Conservation (phyloP, 2,329 filamentous ascomycete species). For the Diplocarpon mali region DNA sequence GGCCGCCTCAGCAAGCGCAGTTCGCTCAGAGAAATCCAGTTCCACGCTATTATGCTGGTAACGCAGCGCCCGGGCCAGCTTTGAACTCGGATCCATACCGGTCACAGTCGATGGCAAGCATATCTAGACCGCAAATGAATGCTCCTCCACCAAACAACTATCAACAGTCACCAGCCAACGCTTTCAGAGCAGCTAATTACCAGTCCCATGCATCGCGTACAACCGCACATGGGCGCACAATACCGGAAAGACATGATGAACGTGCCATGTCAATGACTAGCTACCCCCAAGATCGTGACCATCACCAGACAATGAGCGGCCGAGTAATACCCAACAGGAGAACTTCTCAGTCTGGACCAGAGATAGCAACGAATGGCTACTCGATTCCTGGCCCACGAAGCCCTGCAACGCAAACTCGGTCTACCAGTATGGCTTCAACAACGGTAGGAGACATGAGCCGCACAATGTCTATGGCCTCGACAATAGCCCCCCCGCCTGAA, state of each 20-base stretch:
- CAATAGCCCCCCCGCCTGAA: conserved; percentile 50
- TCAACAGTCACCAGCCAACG: conserved; percentile 58
- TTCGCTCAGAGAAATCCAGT: conserved; percentile 37
- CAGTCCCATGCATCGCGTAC: conserved; percentile 57
- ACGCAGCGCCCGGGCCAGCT: conserved; percentile 46
- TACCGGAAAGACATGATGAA: conserved; percentile 86
- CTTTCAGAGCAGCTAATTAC: conserved; percentile 70
- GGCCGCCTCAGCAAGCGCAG: conserved; percentile 31
- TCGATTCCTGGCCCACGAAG: conserved; percentile 18
- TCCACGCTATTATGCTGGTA: conserved; percentile 43
- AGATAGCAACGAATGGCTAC: conserved; percentile 22
- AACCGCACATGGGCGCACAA: conserved; percentile 81
- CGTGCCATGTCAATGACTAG: conserved; percentile 94
- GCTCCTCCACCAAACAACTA: conserved; percentile 50
- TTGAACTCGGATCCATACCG: conserved; percentile 78
- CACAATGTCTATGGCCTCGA: conserved; percentile 90
- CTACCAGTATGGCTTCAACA: conserved; percentile 48
- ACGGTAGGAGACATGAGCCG: conserved; percentile 37
- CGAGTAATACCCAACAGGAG: conserved; percentile 74
- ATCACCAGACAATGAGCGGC: conserved; percentile 89
- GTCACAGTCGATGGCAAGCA: conserved; percentile 82
- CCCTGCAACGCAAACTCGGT: conserved; percentile 41
- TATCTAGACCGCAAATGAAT: conserved; percentile 62
- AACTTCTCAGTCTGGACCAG: conserved; percentile 27
- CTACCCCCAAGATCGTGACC: conserved; percentile 61